A percentile compares a stretch with the other conserved stretches of the same genome.
Conservation (phyloP, 352 stramenopile genomes). For the Globisporangium cylindrosporum region DNA sequence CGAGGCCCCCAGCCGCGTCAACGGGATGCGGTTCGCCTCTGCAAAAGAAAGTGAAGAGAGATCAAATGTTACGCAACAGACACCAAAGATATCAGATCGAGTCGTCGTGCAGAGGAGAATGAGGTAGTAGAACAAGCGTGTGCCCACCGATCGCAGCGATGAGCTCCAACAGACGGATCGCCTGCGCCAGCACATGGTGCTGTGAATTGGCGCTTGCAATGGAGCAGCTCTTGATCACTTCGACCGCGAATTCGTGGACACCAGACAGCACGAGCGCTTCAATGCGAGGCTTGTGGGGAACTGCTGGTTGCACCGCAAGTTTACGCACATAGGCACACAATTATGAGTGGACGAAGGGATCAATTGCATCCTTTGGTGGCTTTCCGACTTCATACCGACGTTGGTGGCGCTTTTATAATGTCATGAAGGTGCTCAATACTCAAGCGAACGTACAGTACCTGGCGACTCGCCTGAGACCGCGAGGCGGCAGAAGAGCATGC, state of each 20-base stretch:
- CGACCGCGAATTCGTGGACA: constrained; percentile 46
- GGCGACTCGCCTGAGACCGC: constrained; percentile 20
- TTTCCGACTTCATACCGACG: background rate
- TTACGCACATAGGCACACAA: background rate
- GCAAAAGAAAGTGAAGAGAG: background rate
- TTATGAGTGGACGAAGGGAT: background rate
- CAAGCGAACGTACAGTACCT: constrained; percentile 13
- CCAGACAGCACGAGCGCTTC: constrained; percentile 36
- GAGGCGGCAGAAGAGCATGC: constrained; percentile 51
- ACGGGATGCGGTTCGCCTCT: constrained; percentile 49
- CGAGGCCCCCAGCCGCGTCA: constrained; percentile 54
- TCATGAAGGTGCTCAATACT: background rate
- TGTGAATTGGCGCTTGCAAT: constrained; percentile 10
- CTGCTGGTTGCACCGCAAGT: background rate
- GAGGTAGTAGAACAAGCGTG: background rate
- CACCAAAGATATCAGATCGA: constrained; percentile 7
- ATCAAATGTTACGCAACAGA: too few relatives aligned
- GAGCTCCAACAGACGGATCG: constrained; percentile 48
- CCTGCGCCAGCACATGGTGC: constrained; percentile 37
- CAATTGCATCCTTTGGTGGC: background rate
- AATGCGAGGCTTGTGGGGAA: constrained; percentile 26
- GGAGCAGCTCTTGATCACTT: constrained; percentile 28
- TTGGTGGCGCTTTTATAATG: background rate
- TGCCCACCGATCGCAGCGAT: constrained; percentile 41
- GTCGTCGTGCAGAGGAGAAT: background rate